phyloP scores from a whole-genome alignment of 192 early-diverging fungal species.

The Linnemannia schmuckeri region DNA sequence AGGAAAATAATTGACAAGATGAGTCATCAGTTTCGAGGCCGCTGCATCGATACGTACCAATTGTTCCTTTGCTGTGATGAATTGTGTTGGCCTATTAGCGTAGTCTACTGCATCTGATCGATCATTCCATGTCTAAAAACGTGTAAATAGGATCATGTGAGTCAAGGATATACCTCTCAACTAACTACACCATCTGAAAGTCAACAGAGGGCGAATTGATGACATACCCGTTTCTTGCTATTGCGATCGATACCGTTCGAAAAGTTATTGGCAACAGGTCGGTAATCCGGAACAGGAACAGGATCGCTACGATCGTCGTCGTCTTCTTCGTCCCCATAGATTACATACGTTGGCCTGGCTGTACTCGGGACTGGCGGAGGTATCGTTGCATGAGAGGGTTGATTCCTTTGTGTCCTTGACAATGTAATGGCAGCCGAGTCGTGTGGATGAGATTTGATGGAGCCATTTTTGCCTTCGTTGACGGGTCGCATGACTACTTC shows the following conservation, averaged over 20 bases:
- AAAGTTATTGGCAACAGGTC: background rate
- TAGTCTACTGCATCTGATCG: conserved; percentile 15
- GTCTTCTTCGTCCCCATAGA: conserved; percentile 22
- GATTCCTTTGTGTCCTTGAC: background rate
- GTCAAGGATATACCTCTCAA: background rate
- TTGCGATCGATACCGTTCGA: conserved; percentile 30
- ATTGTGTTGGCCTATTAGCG: background rate
- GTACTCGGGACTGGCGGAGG: background rate
- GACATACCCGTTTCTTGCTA: conserved; percentile 34
- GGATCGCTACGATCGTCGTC: conserved; percentile 23
- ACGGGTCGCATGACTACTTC: background rate
- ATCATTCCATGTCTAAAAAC: conserved; percentile 14
- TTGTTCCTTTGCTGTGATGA: conserved; percentile 48
- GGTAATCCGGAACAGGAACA: background rate
- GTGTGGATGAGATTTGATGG: background rate
- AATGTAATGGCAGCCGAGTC: background rate
- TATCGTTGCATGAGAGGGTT: background rate
- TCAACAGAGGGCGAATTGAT: no score
- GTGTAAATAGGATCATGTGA: background rate
- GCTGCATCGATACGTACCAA: conserved; percentile 9
- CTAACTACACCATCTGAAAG: no score
- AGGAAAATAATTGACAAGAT: background rate
- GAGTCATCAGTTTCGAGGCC: no score
- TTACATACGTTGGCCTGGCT: conserved; percentile 19
- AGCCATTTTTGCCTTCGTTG: background rate